Conservation (phyloP, 352 stramenopile species). For the Phytophthora europaea region DNA sequence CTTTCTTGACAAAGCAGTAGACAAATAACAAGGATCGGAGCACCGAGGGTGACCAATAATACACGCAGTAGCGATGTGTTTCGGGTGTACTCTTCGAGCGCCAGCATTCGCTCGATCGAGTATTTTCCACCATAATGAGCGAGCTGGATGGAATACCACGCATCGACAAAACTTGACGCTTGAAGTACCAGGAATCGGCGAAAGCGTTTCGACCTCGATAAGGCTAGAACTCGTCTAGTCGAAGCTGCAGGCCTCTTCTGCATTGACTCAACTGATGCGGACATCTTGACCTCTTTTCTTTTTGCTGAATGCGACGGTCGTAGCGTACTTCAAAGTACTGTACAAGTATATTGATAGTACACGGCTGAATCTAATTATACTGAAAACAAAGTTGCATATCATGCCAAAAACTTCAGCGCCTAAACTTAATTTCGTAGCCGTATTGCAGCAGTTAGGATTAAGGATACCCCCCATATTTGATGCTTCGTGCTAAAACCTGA, state of each 20-base stretch:
- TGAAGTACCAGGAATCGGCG: background rate
- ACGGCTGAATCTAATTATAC: background rate
- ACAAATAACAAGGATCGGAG: constrained; percentile 3
- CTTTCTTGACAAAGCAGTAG: constrained; percentile 16
- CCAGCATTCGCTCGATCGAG: constrained; percentile 29
- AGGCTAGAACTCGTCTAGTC: background rate
- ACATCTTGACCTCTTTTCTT: background rate
- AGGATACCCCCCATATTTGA: too few relatives aligned
- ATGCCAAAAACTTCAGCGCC: too few relatives aligned
- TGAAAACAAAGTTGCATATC: too few relatives aligned
- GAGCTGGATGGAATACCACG: constrained; percentile 13
- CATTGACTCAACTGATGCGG: background rate
- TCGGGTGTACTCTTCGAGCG: constrained; percentile 24
- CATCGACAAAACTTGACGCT: constrained; percentile 3
- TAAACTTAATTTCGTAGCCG: too few relatives aligned
- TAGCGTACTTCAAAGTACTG: background rate
- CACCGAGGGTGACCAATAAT: background rate
- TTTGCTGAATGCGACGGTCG: background rate
- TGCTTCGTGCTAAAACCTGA: too few relatives aligned
- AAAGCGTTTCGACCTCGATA: background rate
- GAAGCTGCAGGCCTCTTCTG: background rate
- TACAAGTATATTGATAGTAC: background rate
- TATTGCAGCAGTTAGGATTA: too few relatives aligned
- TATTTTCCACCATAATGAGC: constrained; percentile 25
- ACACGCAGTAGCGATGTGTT: constrained; percentile 9